Percentiles rank a stretch among this genome's conserved stretches.
phyloP scores from a whole-genome alignment of 73 alveolate genomes.

The Tetrahymena borealis region DNA sequence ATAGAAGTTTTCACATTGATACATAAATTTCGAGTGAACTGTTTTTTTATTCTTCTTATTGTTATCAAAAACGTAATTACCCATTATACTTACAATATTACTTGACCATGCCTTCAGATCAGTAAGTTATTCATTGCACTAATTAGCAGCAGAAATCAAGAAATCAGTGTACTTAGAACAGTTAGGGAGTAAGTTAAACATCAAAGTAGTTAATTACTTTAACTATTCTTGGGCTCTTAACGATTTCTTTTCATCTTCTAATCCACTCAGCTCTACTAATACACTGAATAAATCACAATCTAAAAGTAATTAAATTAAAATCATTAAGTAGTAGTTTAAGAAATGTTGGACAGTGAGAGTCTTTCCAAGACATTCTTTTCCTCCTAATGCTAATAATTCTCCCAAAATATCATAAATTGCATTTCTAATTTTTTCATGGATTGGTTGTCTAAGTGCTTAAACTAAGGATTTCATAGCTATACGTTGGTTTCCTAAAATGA shows the following conservation, averaged over 20 bases:
- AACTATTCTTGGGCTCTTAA: constrained; percentile 24
- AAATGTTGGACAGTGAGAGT: constrained; percentile 20
- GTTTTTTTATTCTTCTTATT: constrained; percentile 10
- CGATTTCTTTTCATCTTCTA: constrained; percentile 19
- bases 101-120: constrained; percentile 38
- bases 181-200: constrained; percentile 40
- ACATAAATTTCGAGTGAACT: constrained; percentile 19
- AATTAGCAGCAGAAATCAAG: constrained; percentile 35
- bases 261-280: constrained; percentile 37
- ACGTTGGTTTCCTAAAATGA: constrained; percentile 23
- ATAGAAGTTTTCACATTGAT: constrained; percentile 35
- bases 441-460: constrained; percentile 27
- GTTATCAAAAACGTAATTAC: constrained; percentile 34
- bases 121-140: constrained; percentile 8
- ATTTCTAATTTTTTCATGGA: constrained; percentile 34
- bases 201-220: constrained; percentile 22
- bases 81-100: constrained; percentile 36
- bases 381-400: constrained; percentile 26
- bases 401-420: constrained; percentile 30
- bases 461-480: constrained; percentile 25
- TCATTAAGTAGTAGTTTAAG: constrained; percentile 20
- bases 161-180: constrained; percentile 40
- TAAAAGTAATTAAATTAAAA: constrained; percentile 17
- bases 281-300: constrained; percentile 39
- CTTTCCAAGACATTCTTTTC: constrained; percentile 27